These are phyloP conservation scores for Alternaria burnsii DNA, from an alignment of 2,329 filamentous ascomycete genomes.

Conservation along the genomic window DNA sequence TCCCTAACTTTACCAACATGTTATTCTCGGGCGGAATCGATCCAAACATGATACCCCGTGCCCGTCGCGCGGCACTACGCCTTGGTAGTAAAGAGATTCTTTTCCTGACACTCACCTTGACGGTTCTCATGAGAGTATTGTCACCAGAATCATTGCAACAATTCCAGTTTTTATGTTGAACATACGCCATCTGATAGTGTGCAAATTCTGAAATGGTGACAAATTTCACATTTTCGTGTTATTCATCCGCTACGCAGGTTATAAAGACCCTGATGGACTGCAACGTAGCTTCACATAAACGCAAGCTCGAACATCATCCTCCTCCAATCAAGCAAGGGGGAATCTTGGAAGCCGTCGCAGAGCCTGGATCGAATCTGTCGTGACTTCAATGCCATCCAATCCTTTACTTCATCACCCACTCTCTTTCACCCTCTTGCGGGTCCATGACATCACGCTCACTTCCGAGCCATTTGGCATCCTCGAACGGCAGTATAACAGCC, in stretches of 20 bases:
- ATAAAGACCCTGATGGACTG: neutral
- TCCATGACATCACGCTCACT: constrained; percentile 23
- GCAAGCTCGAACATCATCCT: neutral
- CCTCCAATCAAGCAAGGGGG: neutral
- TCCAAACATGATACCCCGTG: neutral
- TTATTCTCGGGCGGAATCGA: neutral
- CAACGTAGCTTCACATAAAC: neutral
- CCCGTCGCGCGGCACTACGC: neutral
- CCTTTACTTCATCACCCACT: constrained; percentile 17
- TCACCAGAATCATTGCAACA: neutral
- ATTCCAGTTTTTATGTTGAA: neutral
- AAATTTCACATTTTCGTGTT: neutral
- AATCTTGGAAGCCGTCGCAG: neutral
- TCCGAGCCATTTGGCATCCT: constrained; percentile 39
- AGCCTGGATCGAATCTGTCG: neutral
- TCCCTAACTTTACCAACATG: neutral
- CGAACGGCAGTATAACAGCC: constrained; percentile 44
- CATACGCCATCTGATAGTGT: neutral
- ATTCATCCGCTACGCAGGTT: neutral
- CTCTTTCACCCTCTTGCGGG: constrained; percentile 17
- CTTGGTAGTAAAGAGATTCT: neutral
- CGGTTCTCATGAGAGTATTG: neutral
- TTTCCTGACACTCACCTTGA: neutral
- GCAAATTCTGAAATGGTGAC: neutral
- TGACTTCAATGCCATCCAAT: neutral